Evolutionary conservation across 768 basidiomycete genomes (phyloP), one percentile per base, ranked within the genome.

Genomic region (Cystofilobasidium macerans): DNA sequence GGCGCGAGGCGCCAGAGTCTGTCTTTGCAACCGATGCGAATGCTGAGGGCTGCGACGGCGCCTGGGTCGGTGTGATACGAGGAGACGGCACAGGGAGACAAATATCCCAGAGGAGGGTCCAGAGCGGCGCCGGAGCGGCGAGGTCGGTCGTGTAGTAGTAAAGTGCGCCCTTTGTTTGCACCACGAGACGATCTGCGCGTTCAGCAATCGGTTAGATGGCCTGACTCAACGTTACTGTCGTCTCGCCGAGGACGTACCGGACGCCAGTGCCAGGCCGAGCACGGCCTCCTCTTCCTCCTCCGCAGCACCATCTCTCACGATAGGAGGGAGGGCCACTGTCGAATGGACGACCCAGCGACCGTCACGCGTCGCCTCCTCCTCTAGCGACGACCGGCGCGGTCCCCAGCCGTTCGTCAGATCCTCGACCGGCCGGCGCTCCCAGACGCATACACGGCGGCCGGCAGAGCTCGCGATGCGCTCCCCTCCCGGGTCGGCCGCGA

Each of bases 71-170:
- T n/a, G n/a, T n/a, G 36, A 38, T 14, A 8, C 8, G 14, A 7
- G 36, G 14, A 3, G 42, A 14, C 42, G 4, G 42, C 9, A 54
- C 28, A 2, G 51, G 51, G 51, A 54, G 51, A n/a, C n/a, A n/a
- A n/a, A n/a, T n/a, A 6, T 18, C 16, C 51, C 51, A 54, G 51
- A 54, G 7, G 14, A 54, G 51, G 7, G 51, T 54, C 51, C 51
- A 54, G 5, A 54, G 51, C 8, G 51, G 51, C 13, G 51, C 51
- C 4, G 51, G 28, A 16, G 51, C 5, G 51, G 3, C 11, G 8
- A 54, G 51, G 51, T 54, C 51, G 28, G 51, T 16, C 28, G 51
- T 54, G 51, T 54, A 54, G 28, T 30, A n/a, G 51, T 54, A 54
- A 2, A 54, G 51, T 20, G 51, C 20, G 5, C 22, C 14, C 9